Percentiles rank a stretch among this genome's conserved stretches.
Evolutionary conservation across 148 eudicot species (phyloP).

Genomic region (Rhododendron kiyosumense): DNA sequence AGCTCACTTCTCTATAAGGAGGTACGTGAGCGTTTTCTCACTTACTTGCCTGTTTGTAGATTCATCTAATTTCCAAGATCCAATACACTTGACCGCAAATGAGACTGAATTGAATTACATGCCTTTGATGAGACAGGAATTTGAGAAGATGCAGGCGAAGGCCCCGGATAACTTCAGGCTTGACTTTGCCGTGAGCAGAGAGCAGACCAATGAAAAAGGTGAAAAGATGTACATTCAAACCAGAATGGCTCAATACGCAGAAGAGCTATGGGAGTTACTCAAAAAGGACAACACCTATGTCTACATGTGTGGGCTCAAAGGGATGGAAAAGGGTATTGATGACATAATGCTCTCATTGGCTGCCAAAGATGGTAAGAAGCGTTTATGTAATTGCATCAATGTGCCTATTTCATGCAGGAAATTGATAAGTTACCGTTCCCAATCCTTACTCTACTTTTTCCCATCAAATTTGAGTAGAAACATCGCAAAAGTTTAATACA

Average conservation of each 20-base stretch:
- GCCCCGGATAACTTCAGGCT: constrained; percentile 81
- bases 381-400: neutral
- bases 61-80: neutral
- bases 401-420: neutral
- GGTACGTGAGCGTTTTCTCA: constrained; percentile 31
- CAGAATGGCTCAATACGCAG: constrained; percentile 90
- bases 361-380: constrained; percentile 71
- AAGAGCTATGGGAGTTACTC: constrained; percentile 87
- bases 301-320: constrained; percentile 97
- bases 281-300: constrained; percentile 92
- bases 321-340: constrained; percentile 99
- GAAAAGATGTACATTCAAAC: constrained; percentile 99
- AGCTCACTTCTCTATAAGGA: constrained; percentile 95
- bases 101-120: neutral
- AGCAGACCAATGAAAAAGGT: constrained; percentile 85
- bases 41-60: neutral
- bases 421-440: neutral
- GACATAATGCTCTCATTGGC: constrained; percentile 91
- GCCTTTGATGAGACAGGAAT: constrained; percentile 47
- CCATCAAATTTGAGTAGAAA: neutral
- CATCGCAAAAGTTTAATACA: neutral
- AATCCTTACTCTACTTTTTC: neutral
- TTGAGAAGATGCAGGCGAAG: constrained; percentile 88
- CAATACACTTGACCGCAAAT: neutral
- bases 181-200: constrained; percentile 95